phyloP scores from a whole-genome alignment of 2,329 filamentous ascomycete species.

The Colletotrichum cereale region DNA sequence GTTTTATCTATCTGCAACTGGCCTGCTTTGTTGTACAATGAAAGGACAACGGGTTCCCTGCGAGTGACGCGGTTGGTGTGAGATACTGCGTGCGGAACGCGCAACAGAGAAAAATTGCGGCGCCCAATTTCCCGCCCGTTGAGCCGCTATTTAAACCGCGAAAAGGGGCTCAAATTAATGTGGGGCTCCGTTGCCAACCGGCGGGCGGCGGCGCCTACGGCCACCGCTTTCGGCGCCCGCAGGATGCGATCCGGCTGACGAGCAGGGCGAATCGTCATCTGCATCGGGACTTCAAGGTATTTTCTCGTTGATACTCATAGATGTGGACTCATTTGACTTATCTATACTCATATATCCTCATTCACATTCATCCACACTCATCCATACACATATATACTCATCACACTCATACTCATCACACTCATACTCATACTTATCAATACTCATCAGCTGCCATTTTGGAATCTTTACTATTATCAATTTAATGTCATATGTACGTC shows the following conservation, averaged over 20 bases:
- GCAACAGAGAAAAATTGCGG: slow-evolving; percentile 11
- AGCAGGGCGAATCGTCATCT: background rate
- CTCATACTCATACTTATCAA: background rate
- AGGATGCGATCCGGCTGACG: background rate
- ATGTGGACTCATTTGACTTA: background rate
- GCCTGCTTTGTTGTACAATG: background rate
- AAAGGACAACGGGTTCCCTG: background rate
- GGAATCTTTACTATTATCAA: background rate
- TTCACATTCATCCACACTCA: background rate
- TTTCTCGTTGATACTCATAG: background rate
- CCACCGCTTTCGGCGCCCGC: background rate
- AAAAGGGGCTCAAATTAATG: background rate
- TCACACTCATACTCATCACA: background rate
- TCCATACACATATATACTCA: background rate
- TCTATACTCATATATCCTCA: background rate
- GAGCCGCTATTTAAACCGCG: slow-evolving; percentile 15
- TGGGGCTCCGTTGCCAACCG: background rate
- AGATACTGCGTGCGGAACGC: background rate
- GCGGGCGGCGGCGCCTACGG: background rate
- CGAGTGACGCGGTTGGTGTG: background rate
- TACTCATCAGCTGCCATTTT: background rate
- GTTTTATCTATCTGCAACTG: background rate
- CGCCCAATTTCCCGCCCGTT: slow-evolving; percentile 28
- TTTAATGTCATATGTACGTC: background rate
- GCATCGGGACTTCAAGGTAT: background rate